phyloP scores from a whole-genome alignment of 108 stramenopile genomes.

The Stephanodiscus minutulus region DNA sequence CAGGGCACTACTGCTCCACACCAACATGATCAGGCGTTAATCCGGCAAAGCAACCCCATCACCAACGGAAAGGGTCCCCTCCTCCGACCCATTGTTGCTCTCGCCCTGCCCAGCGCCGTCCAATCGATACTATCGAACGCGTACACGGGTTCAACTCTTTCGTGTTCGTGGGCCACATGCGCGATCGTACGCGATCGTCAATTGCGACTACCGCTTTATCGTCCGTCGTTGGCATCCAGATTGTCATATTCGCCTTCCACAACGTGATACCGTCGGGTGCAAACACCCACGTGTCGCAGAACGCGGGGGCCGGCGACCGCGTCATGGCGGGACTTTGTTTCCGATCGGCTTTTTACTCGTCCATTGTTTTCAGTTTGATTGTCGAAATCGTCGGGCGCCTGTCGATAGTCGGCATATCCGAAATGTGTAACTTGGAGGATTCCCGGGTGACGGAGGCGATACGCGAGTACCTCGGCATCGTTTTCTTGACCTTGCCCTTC shows the following conservation, averaged over 20 bases:
- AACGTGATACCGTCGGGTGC: not conserved
- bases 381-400: not conserved
- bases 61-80: not conserved
- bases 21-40: too few species aligned
- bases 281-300: not conserved
- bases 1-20: too few species aligned
- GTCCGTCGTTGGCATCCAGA: not conserved
- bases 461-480: not conserved
- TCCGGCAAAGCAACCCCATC: not conserved
- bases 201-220: not conserved
- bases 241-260: not conserved
- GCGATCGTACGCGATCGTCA: not conserved
- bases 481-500: not conserved
- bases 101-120: not conserved
- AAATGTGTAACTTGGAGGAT: not conserved
- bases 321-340: not conserved
- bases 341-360: not conserved
- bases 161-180: not conserved
- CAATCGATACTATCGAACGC: not conserved
- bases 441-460: not conserved
- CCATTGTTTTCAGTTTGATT: not conserved
- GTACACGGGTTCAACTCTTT: not conserved
- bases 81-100: not conserved
- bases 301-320: not conserved
- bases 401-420: not conserved